Conservation (phyloP, 805 yeast species). For the Candida ficus region DNA sequence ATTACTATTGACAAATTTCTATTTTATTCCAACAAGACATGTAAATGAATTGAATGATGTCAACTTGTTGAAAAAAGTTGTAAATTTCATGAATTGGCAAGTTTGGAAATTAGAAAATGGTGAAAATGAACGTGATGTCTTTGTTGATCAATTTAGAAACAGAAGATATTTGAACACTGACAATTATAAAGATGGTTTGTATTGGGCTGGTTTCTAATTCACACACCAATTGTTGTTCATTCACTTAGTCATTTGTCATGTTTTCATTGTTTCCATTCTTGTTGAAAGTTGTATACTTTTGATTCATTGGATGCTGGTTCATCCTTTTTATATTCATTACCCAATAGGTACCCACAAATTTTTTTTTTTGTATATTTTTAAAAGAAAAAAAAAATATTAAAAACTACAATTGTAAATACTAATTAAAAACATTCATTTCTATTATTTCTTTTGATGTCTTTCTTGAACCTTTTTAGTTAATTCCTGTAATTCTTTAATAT, state of each 20-base stretch:
- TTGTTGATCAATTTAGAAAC: constrained; percentile 3
- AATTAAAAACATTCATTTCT: neutral
- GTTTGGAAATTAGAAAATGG: constrained; percentile 13
- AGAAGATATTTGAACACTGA: constrained; percentile 15
- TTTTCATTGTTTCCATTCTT: neutral
- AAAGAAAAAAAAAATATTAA: no score
- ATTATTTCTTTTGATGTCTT: constrained; percentile 16
- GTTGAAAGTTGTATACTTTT: neutral
- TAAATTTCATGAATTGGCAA: constrained; percentile 19
- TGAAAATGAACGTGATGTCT: neutral
- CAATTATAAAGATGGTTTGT: constrained; percentile 23
- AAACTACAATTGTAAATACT: no score
- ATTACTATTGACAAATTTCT: constrained; percentile 18
- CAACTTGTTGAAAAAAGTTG: constrained; percentile 17
- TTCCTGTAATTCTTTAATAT: constrained; percentile 21
- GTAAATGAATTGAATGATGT: constrained; percentile 19
- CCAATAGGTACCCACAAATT: no score
- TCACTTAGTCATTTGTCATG: no score
- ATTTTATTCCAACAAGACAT: constrained; percentile 16
- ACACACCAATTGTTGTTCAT: no score
- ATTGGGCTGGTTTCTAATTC: constrained; percentile 27
- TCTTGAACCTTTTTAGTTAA: constrained; percentile 22
- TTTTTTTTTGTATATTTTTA: no score
- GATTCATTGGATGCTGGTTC: neutral
- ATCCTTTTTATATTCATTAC: neutral